Conservation (phyloP, 495 filamentous ascomycete species). For the Aspergillus saccharolyticus region DNA sequence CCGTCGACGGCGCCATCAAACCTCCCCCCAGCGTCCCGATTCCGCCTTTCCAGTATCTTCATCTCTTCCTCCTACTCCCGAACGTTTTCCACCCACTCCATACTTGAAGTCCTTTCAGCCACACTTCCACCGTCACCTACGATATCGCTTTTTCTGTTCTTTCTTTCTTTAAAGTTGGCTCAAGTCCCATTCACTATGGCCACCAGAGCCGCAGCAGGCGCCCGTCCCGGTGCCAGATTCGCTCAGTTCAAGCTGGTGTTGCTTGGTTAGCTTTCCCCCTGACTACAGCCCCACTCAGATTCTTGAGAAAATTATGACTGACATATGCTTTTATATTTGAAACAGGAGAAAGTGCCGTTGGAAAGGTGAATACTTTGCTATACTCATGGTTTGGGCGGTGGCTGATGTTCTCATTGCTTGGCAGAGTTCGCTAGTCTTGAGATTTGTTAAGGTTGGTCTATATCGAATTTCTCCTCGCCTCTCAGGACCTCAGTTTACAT, state of each 20-base stretch:
- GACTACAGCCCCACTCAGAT: slow-evolving; percentile 4
- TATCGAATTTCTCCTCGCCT: background rate
- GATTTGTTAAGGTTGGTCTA: slow-evolving; percentile 85
- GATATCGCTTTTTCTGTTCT: slow-evolving; percentile 1
- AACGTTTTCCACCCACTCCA: background rate
- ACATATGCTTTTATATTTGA: slow-evolving; percentile 21
- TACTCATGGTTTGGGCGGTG: slow-evolving; percentile 22
- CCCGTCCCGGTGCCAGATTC: slow-evolving; percentile 76
- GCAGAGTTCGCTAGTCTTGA: slow-evolving; percentile 91
- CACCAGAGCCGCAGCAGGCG: slow-evolving; percentile 69
- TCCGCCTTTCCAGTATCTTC: slow-evolving; percentile 10
- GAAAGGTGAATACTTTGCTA: slow-evolving; percentile 65
- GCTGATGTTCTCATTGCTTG: slow-evolving; percentile 28
- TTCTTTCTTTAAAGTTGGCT: background rate
- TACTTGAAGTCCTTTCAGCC: background rate
- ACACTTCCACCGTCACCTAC: background rate
- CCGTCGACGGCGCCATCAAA: slow-evolving; percentile 13
- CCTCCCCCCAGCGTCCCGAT: slow-evolving; percentile 17
- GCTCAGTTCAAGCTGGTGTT: slow-evolving; percentile 99
- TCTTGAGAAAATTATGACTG: slow-evolving; percentile 13
- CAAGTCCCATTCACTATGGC: slow-evolving; percentile 55
- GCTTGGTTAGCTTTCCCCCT: slow-evolving; percentile 58
- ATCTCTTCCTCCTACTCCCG: background rate
- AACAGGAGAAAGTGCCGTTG: slow-evolving; percentile 93
- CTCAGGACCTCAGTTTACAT: slow-evolving; percentile 3